Evolutionary conservation across 2,329 filamentous ascomycete genomes (phyloP), one percentile per base, ranked within the genome.

Genomic region (Botrytis porri): DNA sequence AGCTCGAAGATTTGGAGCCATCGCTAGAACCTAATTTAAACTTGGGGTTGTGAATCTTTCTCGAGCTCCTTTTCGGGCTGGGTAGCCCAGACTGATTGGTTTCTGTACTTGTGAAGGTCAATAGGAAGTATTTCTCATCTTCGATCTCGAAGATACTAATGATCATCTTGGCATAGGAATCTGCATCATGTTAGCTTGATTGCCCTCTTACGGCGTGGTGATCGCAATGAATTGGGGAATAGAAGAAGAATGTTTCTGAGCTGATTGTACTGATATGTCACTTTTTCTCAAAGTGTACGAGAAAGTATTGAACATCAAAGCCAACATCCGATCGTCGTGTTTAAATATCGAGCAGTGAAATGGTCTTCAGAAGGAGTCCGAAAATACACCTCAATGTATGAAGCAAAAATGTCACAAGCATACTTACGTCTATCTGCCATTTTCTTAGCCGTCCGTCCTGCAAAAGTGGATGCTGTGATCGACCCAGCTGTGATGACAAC

Each of bases 81-180:
- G 77, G 73, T 18, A 83, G 76, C 0, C 80, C 78, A 0, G 83
- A 78, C 60, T 77, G 73, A 32, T 25, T 73, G 14, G 84, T 84
- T 29, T 86, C 83, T 20, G 88, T 86, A 74, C 86, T 89, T 18
- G 92, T 94, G 74, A 95, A 94, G 0, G 91, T 93, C 73, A 94
- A 83, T 2, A 91, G 94, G 79, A 90, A 94, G 81, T 91, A 94
- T 16, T 86, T 88, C 76, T 90, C 85, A 60, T 92, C 88, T 57
- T 92, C 88, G n/a, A 88, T 84, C 74, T 88, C 86, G 90, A 92
- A 95, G 10, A 93, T 87, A 0, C 90, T 92, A 35, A 94, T 88
- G 64, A 94, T 93, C 90, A 94, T 93, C 76, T 90, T 91, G 35
- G 92, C 90, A 75, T 88, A 88, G 0, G 88, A 70, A 69, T 69